Conservation (phyloP, 768 basidiomycete species). For the Lactifluus subvellereus region DNA sequence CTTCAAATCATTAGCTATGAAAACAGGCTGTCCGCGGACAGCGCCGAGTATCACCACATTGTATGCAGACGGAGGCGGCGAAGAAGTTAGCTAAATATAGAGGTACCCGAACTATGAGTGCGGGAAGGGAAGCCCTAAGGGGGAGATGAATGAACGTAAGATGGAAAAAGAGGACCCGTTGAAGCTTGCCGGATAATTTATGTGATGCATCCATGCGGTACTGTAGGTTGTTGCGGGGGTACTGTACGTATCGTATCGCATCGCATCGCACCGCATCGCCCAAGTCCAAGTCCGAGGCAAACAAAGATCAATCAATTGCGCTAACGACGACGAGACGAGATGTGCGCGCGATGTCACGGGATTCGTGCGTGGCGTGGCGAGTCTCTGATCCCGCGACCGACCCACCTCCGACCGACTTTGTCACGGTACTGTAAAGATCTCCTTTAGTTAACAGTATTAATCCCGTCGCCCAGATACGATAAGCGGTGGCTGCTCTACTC, state of each 20-base stretch:
- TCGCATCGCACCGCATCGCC: background rate
- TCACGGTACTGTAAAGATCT: background rate
- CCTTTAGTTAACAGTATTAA: background rate
- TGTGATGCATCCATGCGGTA: too few species aligned
- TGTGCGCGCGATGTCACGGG: constrained; percentile 11
- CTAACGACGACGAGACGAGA: background rate
- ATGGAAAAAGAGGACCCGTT: background rate
- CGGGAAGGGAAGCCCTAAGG: background rate
- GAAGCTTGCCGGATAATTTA: too few species aligned
- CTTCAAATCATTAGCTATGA: too few species aligned
- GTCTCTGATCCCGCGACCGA: background rate
- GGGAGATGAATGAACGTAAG: background rate
- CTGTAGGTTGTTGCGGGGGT: too few species aligned
- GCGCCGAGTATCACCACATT: background rate
- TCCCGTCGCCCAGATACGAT: background rate
- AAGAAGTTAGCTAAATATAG: background rate
- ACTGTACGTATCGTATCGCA: background rate
- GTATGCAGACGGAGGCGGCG: background rate
- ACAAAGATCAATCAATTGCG: background rate
- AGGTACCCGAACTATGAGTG: background rate
- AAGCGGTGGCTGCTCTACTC: background rate
- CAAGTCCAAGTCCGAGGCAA: background rate
- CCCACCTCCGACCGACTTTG: background rate
- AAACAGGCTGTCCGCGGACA: background rate
- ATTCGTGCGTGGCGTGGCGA: background rate